phyloP scores from a whole-genome alignment of 306 rosid species.

The Potentilla sterilis region DNA sequence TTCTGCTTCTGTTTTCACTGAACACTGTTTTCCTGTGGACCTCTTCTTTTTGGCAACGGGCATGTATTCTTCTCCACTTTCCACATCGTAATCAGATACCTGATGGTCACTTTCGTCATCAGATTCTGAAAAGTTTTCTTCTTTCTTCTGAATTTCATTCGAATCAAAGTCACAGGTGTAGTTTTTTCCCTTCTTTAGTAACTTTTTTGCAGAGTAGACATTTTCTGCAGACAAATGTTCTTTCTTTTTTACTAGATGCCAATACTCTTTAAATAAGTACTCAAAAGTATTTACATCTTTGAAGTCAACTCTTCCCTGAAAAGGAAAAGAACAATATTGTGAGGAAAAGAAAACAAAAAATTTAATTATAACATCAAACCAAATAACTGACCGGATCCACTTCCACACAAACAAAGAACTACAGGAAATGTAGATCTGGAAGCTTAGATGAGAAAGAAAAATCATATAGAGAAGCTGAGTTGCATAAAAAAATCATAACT shows the following conservation, averaged over 20 bases:
- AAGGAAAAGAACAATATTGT: constrained; percentile 20
- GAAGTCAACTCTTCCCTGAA: constrained; percentile 56
- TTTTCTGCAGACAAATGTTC: constrained; percentile 47
- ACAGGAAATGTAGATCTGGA: not conserved
- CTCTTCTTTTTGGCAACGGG: constrained; percentile 35
- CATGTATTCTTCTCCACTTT: constrained; percentile 27
- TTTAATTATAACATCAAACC: not conserved
- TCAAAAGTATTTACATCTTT: constrained; percentile 50
- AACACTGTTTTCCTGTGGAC: constrained; percentile 20
- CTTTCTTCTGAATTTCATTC: constrained; percentile 30
- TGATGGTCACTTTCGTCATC: constrained; percentile 34
- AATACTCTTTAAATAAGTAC: constrained; percentile 51
- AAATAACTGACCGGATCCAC: constrained; percentile 18
- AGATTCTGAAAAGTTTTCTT: constrained; percentile 36
- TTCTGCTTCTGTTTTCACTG: constrained; percentile 34
- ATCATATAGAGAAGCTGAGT: not conserved
- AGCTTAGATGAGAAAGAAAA: not conserved
- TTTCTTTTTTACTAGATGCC: constrained; percentile 44
- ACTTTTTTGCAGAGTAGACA: constrained; percentile 32
- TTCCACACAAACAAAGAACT: not conserved
- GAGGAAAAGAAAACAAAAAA: constrained; percentile 12
- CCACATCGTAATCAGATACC: constrained; percentile 52
- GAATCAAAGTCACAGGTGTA: constrained; percentile 28
- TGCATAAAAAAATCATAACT: not conserved
- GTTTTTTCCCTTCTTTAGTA: constrained; percentile 39